Evolutionary conservation across 495 filamentous ascomycete species (phyloP).

Genomic region (Cladorrhinum samala): DNA sequence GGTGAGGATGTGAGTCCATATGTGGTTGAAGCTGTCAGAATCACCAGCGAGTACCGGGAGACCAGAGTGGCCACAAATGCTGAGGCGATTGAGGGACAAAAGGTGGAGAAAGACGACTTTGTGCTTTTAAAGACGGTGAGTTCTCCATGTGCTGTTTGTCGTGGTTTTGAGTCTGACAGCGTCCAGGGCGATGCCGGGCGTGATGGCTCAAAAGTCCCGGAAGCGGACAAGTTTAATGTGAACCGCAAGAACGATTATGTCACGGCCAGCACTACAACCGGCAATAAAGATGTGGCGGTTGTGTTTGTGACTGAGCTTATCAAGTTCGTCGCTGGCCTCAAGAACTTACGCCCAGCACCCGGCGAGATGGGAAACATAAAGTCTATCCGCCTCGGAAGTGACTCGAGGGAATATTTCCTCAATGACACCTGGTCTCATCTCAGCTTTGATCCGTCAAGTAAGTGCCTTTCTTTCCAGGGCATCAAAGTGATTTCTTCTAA

Average conservation of each 20-base stretch:
- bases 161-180: no score
- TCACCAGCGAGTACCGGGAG: slow-evolving; percentile 26
- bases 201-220: slow-evolving; percentile 5
- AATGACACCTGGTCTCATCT: slow-evolving; percentile 38
- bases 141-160: no score
- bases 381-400: slow-evolving; percentile 23
- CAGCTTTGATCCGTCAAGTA: slow-evolving; percentile 26
- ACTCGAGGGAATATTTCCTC: slow-evolving; percentile 27
- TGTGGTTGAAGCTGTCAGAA: slow-evolving; percentile 26
- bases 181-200: slow-evolving; percentile 27
- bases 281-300: slow-evolving; percentile 22
- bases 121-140: slow-evolving; percentile 30
- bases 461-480: no score
- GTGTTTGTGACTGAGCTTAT: slow-evolving; percentile 25
- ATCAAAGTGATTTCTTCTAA: no score
- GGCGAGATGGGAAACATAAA: slow-evolving; percentile 33
- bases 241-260: slow-evolving; percentile 16
- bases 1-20: slow-evolving; percentile 29
- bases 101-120: slow-evolving; percentile 20
- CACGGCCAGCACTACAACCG: slow-evolving; percentile 27
- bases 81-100: slow-evolving; percentile 22
- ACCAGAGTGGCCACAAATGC: slow-evolving; percentile 20
- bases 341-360: slow-evolving; percentile 31
- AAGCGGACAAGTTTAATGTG: slow-evolving; percentile 20
- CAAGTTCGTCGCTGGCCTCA: slow-evolving; percentile 30